phyloP scores from a whole-genome alignment of 169 alveolate genomes.

The Cryptosporidium parvum region DNA sequence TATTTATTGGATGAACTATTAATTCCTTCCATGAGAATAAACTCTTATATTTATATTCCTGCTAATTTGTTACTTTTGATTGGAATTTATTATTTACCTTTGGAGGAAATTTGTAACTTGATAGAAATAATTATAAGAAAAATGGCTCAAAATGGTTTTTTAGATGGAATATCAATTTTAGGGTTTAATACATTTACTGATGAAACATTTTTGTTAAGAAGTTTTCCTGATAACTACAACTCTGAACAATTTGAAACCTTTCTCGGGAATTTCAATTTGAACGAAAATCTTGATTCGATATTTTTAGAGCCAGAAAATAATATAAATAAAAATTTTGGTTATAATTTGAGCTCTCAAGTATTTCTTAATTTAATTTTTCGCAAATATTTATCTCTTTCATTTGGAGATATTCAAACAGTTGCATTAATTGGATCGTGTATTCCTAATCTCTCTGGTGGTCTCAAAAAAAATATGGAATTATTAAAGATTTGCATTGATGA shows the following conservation, averaged over 20 bases:
- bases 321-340: not conserved
- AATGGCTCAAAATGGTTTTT: conserved; percentile 36
- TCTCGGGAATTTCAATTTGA: not conserved
- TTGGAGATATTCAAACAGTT: conserved; percentile 70
- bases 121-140: not conserved
- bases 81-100: conserved; percentile 38
- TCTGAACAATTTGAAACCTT: not conserved
- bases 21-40: conserved; percentile 21
- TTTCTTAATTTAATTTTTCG: not conserved
- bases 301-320: not conserved
- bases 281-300: not conserved
- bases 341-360: not conserved
- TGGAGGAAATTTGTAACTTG: conserved; percentile 6
- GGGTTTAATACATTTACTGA: conserved; percentile 10
- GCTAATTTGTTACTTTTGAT: conserved; percentile 14
- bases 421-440: conserved; percentile 43
- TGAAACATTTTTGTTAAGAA: not conserved
- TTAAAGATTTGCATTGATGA: conserved; percentile 18
- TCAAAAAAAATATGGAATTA: not conserved
- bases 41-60: conserved; percentile 33
- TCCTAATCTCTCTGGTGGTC: not conserved
- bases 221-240: not conserved
- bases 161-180: conserved; percentile 48
- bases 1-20: conserved; percentile 29
- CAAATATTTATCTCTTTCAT: conserved; percentile 26